Evolutionary conservation across 1,284 basidiomycete species (phyloP).

Genomic region (Vanrija humicola): DNA sequence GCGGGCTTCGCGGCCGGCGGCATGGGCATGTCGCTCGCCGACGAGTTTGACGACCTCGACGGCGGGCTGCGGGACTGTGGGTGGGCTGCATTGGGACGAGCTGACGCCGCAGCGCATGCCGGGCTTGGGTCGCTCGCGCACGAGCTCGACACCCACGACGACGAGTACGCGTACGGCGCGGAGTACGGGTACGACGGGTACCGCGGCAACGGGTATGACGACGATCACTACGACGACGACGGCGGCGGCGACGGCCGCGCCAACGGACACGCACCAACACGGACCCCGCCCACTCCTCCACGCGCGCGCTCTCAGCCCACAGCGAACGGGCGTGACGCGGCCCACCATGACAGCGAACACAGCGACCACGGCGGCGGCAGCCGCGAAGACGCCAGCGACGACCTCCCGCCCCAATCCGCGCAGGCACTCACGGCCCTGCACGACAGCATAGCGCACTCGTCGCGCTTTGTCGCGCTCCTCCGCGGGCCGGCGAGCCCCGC

Average conservation of each 20-base stretch:
- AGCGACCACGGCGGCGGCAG: background rate
- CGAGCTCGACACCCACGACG: conserved; percentile 7
- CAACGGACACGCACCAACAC: background rate
- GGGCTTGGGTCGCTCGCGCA: conserved; percentile 6
- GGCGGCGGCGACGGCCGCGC: background rate
- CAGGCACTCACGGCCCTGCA: too few species aligned
- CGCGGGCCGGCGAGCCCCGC: too few species aligned
- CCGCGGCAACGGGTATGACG: background rate
- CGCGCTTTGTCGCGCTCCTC: too few species aligned
- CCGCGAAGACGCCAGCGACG: too few species aligned
- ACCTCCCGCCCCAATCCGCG: too few species aligned
- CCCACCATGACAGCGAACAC: too few species aligned
- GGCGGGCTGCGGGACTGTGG: background rate
- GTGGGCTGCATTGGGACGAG: background rate
- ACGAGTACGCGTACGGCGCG: background rate
- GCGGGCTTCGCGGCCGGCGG: background rate
- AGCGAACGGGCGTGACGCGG: background rate
- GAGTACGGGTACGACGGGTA: background rate
- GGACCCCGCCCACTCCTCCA: background rate
- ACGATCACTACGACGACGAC: background rate
- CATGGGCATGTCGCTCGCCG: conserved; percentile 2
- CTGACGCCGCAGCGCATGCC: background rate
- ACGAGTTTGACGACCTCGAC: conserved; percentile 5
- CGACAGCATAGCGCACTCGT: too few species aligned
- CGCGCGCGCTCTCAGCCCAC: background rate